Evolutionary conservation across 306 rosid genomes (phyloP).

Genomic region (Chamaecrista fasciculata): DNA sequence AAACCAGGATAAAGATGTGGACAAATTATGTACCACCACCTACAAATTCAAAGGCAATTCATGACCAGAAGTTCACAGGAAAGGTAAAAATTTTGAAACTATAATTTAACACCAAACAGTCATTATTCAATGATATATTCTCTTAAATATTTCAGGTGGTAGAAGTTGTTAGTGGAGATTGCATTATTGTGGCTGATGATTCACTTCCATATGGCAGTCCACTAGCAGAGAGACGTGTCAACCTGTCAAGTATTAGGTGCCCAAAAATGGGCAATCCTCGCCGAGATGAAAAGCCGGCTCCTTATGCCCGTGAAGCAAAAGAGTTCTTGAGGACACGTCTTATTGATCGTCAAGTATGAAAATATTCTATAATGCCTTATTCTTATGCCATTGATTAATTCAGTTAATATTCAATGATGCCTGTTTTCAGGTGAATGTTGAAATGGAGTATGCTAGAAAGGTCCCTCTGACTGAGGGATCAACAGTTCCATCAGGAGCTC

Average conservation of each 20-base stretch:
- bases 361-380: conserved; percentile 9
- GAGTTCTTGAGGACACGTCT: conserved; percentile 84
- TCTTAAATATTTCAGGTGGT: conserved; percentile 55
- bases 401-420: background rate
- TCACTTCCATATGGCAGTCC: conserved; percentile 73
- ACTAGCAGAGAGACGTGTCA: conserved; percentile 74
- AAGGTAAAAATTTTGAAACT: conserved; percentile 47
- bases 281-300: conserved; percentile 81
- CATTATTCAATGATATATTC: background rate
- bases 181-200: conserved; percentile 79
- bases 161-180: conserved; percentile 90
- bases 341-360: conserved; percentile 70
- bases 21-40: conserved; percentile 75
- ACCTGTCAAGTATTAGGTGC: conserved; percentile 85
- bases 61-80: conserved; percentile 78
- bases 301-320: conserved; percentile 91
- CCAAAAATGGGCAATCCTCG: conserved; percentile 90
- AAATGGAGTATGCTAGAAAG: conserved; percentile 87
- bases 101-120: conserved; percentile 5
- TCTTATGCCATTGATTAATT: background rate
- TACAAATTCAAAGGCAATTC: conserved; percentile 82
- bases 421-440: conserved; percentile 61
- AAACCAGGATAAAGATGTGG: conserved; percentile 66
- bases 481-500: conserved; percentile 42
- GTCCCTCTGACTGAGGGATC: conserved; percentile 51